Evolutionary conservation across 2,329 filamentous ascomycete genomes (phyloP), one percentile per base, ranked within the genome.

Genomic region (Spiromastix sp.): DNA sequence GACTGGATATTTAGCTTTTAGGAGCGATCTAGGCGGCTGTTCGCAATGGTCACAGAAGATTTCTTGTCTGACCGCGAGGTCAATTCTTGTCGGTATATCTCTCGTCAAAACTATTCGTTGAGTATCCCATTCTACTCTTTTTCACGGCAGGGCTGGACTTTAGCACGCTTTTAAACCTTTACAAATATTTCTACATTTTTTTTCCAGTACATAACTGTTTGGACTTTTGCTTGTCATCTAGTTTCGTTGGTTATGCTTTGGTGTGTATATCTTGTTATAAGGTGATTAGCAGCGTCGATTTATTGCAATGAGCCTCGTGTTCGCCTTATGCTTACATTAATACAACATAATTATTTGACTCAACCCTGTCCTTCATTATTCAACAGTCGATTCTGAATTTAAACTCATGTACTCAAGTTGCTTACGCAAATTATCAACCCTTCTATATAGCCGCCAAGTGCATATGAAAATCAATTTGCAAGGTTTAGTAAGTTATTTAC

Each of bases 41-140:
- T n/a, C n/a, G n/a, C n/a, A n/a, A n/a, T n/a, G n/a, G n/a, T 24
- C 7, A 24, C 21, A 24, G 34, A 36, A 36, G 27, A 36, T 30
- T 30, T 36, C 27, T 26, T 15, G 18, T 20, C 17, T 15, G 27
- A 29, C 27, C 34, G 29, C 34, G 20, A 18, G 26, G 34, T 29
- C 34, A 17, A 24, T 12, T 31, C 6, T 17, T 30, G 13, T 21
- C 27, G 16, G 29, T 20, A 25, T n/a, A 22, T 27, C 19, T 22
- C 34, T 13, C 24, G 30, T 38, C 26, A 11, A 33, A 19, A 16
- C 28, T 17, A 5, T 28, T 22, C 12, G 11, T 24, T 18, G 15
- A 11, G 13, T 11, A 19, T 25, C 22, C 21, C 17, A 17, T 29
- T 22, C 30, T 25, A 5, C 11, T 25, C 17, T 29, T 33, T 25